Conservation (phyloP, 305 asterid genomes). For the Fraxinus albicans region DNA sequence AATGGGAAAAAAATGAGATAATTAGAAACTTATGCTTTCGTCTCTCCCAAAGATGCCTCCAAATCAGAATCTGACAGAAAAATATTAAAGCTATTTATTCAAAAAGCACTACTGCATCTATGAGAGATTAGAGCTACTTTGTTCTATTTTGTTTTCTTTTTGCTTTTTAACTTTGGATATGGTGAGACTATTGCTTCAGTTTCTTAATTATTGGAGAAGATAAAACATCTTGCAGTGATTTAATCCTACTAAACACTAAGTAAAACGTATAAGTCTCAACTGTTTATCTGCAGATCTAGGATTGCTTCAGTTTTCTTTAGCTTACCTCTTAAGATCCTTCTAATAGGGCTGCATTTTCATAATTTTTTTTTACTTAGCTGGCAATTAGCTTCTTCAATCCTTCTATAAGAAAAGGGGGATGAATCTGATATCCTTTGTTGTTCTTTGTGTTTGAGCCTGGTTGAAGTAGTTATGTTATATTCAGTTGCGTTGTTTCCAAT, state of each 20-base stretch:
- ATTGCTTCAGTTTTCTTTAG: slow-evolving; percentile 11
- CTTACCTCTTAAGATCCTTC: not conserved
- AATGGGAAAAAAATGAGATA: not conserved
- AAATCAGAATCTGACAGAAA: not conserved
- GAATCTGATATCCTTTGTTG: not conserved
- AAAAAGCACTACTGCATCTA: not conserved
- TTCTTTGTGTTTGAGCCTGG: slow-evolving; percentile 15
- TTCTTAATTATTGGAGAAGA: not conserved
- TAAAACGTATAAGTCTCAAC: slow-evolving; percentile 10
- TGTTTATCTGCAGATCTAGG: slow-evolving; percentile 1
- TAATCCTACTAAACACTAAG: slow-evolving; percentile 8
- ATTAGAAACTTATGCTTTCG: not conserved
- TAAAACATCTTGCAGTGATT: not conserved
- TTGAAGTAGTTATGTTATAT: slow-evolving; percentile 5
- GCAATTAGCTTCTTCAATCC: slow-evolving; percentile 8
- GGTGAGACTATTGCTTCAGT: not conserved
- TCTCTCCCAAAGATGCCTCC: slow-evolving; percentile 3
- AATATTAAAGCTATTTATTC: not conserved
- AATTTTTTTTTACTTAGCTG: not conserved
- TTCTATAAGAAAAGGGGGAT: not conserved
- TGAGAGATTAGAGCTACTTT: not conserved
- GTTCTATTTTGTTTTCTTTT: not conserved
- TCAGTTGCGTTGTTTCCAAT: not conserved
- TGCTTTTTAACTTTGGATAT: not conserved
- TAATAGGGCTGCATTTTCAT: not conserved